phyloP scores from a whole-genome alignment of 169 alveolate genomes.

The Plasmodium coatneyi region DNA sequence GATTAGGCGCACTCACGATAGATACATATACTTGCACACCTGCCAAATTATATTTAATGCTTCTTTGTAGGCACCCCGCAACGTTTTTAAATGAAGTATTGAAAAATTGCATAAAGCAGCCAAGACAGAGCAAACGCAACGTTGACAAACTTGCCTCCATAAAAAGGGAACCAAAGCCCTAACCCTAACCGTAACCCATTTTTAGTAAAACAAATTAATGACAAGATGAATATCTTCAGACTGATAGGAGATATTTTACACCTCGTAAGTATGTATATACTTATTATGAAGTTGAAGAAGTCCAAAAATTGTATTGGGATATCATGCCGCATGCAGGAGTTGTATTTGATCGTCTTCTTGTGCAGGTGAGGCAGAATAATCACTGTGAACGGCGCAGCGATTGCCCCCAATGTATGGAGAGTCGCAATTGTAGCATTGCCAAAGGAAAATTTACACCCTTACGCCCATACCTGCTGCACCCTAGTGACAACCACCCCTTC shows the following conservation, averaged over 20 bases:
- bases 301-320: slow-evolving; percentile 95
- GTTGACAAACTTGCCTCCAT: neutral
- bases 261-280: slow-evolving; percentile 92
- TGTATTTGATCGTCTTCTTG: slow-evolving; percentile 94
- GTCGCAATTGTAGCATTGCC: neutral
- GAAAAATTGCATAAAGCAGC: neutral
- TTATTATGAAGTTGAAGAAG: slow-evolving; percentile 91
- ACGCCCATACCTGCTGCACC: neutral
- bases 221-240: slow-evolving; percentile 94
- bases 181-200: neutral
- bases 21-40: neutral
- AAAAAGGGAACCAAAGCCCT: neutral
- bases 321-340: slow-evolving; percentile 96
- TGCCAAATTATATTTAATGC: neutral
- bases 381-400: neutral
- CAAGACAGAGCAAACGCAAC: neutral
- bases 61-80: neutral
- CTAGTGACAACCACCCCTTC: neutral
- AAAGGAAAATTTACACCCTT: neutral
- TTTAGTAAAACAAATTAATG: slow-evolving; percentile 34
- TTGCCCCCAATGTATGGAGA: neutral
- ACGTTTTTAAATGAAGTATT: neutral
- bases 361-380: slow-evolving; percentile 83
- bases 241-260: slow-evolving; percentile 95
- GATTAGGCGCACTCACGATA: too few species aligned